Evolutionary conservation across 176 grass and related monocot genomes (phyloP), one percentile per base, ranked within the genome.

Genomic region (Carex pumila): DNA sequence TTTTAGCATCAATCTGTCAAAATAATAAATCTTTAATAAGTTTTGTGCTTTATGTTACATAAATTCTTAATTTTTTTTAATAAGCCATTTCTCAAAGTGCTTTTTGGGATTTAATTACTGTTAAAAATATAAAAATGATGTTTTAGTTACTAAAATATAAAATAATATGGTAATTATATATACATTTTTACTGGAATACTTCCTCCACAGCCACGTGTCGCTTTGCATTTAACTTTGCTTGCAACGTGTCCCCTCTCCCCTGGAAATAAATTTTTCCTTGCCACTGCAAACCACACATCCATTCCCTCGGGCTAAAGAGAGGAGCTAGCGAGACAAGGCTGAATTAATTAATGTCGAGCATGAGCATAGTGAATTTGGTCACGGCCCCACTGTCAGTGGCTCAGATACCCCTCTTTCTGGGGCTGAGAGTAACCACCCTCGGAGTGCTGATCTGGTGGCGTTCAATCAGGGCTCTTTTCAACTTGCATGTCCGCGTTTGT

Each of bases 381-480:
- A 8, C 39, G 43, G 41, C 45, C 49, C 85, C 85, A 65, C 43
- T 86, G 31, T 12, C 84, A 43, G 47, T 86, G 61, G 75, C 65
- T 18, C 85, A 69, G 63, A 41, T 86, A 12, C 34, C 77, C 12
- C 19, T 86, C 22, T 36, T 47, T 62, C 43, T 86, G 21, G 84
- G 84, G 29, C 29, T 86, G 39, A 86, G 72, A 57, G 50, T 68
- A 19, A 43, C 61, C 21, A 54, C 13, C 17, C 60, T 79, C 8
- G 39, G 74, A 13, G 37, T 57, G 18, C 84, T 79, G 15, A 45
- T 61, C 5, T 71, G 75, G 74, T 86, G 84, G 84, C 84, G 75
- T 52, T 50, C 61, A 6, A 39, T 79, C 29, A 80, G 37, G 21
- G 17, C 34, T 1, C 29, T 80, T 37, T 77, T 86, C 74, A 80